phyloP scores from a whole-genome alignment of 352 stramenopile species.

The Thalassiosira sp. region DNA sequence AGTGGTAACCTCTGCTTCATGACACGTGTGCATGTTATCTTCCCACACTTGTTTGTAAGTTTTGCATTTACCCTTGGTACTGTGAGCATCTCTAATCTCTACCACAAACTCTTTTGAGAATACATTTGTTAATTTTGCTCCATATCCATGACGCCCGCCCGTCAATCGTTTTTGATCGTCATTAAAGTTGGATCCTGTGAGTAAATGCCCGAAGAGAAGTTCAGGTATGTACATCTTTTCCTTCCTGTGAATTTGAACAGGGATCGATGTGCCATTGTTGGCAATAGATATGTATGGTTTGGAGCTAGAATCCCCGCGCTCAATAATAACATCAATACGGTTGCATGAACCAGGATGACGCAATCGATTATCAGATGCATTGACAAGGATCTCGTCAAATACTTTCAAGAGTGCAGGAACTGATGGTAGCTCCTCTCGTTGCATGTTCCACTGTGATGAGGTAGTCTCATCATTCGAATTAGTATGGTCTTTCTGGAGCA shows the following conservation, averaged over 20 bases:
- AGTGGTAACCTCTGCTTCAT: conserved; percentile 85
- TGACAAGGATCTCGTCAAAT: conserved; percentile 99
- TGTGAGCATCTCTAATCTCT: conserved; percentile 90
- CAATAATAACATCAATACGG: conserved; percentile 88
- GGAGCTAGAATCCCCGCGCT: conserved; percentile 73
- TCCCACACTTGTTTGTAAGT: conserved; percentile 87
- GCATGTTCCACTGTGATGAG: conserved; percentile 45
- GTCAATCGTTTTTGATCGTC: conserved; percentile 88
- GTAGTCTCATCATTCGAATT: background rate
- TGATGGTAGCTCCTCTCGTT: conserved; percentile 54
- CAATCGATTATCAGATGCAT: conserved; percentile 98
- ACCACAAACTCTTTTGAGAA: conserved; percentile 96
- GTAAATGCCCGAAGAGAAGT: conserved; percentile 96
- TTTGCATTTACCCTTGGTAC: conserved; percentile 80
- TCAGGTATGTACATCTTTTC: conserved; percentile 97
- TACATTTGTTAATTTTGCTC: conserved; percentile 98
- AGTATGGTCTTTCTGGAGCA: conserved; percentile 82
- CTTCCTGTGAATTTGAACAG: conserved; percentile 94
- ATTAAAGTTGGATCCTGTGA: conserved; percentile 98
- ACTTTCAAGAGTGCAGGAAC: conserved; percentile 97
- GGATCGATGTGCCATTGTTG: conserved; percentile 98
- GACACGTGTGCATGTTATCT: conserved; percentile 93
- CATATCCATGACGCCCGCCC: conserved; percentile 96
- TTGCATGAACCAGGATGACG: conserved; percentile 86
- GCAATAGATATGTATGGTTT: conserved; percentile 89